Percentiles rank a stretch among this genome's conserved stretches.
Evolutionary conservation across 495 filamentous ascomycete genomes (phyloP).

Genomic region (Tuber melanosporum): DNA sequence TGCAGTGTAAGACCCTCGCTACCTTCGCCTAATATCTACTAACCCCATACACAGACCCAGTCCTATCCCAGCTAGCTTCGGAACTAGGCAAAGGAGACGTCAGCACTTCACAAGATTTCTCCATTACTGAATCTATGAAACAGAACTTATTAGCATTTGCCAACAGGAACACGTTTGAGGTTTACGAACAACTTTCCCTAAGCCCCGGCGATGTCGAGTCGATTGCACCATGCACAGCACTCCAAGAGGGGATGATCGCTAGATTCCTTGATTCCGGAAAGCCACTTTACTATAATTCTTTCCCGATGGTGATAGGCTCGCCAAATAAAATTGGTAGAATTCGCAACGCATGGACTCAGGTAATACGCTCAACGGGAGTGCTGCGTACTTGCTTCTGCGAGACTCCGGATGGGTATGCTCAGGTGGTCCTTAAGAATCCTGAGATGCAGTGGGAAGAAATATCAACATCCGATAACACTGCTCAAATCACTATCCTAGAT

Average conservation of each 20-base stretch:
- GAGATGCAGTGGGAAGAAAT: conserved; percentile 49
- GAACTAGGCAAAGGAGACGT: conserved; percentile 31
- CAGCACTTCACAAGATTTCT: conserved; percentile 38
- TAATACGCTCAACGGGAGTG: conserved; percentile 51
- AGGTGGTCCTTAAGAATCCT: conserved; percentile 53
- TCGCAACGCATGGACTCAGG: conserved; percentile 48
- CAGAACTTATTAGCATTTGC: conserved; percentile 55
- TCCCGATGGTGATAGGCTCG: conserved; percentile 52
- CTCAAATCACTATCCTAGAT: conserved; percentile 40
- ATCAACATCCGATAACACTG: conserved; percentile 20
- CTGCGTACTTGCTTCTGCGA: conserved; percentile 60
- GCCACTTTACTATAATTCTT: conserved; percentile 63
- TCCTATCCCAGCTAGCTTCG: conserved; percentile 48
- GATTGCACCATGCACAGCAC: conserved; percentile 67
- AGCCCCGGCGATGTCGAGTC: conserved; percentile 53
- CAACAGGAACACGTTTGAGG: conserved; percentile 50
- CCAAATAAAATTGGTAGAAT: conserved; percentile 47
- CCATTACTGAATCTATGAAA: conserved; percentile 42
- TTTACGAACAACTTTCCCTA: conserved; percentile 49
- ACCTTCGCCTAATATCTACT: conserved; percentile 7
- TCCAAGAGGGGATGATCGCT: conserved; percentile 75
- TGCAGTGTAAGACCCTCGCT: conserved; percentile 49
- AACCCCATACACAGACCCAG: conserved; percentile 46
- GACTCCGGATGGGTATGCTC: conserved; percentile 64
- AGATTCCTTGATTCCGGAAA: conserved; percentile 53